Conservation (phyloP, 2,329 filamentous ascomycete genomes). For the Rhexocercosporidium sp. region DNA sequence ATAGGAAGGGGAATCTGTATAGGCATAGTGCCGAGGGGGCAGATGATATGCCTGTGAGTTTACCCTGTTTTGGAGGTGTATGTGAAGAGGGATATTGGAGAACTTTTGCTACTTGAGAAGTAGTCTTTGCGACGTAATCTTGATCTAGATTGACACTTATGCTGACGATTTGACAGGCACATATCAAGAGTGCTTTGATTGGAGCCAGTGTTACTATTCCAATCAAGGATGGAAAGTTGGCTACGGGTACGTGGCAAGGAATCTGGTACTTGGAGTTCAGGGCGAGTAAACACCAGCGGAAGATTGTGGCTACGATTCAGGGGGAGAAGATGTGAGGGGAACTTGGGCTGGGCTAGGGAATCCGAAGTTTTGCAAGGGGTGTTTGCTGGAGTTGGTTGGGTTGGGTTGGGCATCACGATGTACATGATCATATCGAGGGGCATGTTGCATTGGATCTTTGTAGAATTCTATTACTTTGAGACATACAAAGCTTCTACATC, state of each 20-base stretch:
- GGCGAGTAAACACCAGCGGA: slow-evolving; percentile 74
- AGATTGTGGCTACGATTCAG: slow-evolving; percentile 91
- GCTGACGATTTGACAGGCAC: slow-evolving; percentile 60
- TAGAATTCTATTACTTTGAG: not conserved
- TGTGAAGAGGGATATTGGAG: not conserved
- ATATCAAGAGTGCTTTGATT: slow-evolving; percentile 89
- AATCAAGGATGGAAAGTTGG: slow-evolving; percentile 82
- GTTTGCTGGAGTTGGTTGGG: not conserved
- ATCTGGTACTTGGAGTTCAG: slow-evolving; percentile 97
- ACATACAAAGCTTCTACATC: not conserved
- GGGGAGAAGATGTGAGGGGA: slow-evolving; percentile 66
- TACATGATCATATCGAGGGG: not conserved
- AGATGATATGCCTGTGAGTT: slow-evolving; percentile 89
- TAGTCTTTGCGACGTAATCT: not conserved
- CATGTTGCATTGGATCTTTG: not conserved
- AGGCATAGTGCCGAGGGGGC: slow-evolving; percentile 84
- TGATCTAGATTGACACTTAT: not conserved
- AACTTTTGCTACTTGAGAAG: not conserved
- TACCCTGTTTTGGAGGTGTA: slow-evolving; percentile 28
- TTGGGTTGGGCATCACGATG: not conserved
- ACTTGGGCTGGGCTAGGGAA: no score
- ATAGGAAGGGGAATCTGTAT: slow-evolving; percentile 78
- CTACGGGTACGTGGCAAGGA: slow-evolving; percentile 77
- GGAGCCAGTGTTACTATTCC: slow-evolving; percentile 91
- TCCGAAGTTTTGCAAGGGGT: not conserved